Conservation (phyloP, 352 stramenopile genomes). For the Pythium dissimile region DNA sequence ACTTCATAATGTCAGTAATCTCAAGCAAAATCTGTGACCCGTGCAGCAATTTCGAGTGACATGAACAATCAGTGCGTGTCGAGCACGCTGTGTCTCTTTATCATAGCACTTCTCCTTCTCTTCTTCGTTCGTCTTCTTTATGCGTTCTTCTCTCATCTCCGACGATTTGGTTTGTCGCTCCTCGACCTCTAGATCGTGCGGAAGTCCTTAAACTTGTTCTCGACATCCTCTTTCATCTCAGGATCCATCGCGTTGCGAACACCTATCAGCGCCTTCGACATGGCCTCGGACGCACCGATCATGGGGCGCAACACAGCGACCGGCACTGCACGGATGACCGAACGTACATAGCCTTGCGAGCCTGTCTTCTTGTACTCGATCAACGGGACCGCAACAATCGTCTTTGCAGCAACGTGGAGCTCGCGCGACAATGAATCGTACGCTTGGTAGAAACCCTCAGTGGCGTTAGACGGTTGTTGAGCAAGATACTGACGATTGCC, state of each 20-base stretch:
- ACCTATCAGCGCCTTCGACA: constrained; percentile 84
- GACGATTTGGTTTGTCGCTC: not conserved
- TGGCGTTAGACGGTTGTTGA: constrained; percentile 78
- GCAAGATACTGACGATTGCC: constrained; percentile 76
- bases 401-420: constrained; percentile 83
- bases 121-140: constrained; percentile 9
- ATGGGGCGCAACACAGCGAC: constrained; percentile 83
- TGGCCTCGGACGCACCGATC: constrained; percentile 82
- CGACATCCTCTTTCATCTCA: constrained; percentile 88
- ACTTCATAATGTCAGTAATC: not conserved
- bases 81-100: not conserved
- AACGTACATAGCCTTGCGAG: constrained; percentile 85
- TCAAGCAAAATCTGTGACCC: constrained; percentile 1
- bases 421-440: constrained; percentile 84
- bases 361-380: constrained; percentile 90
- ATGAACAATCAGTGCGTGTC: not conserved
- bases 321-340: constrained; percentile 84
- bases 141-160: not conserved
- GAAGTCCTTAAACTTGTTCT: constrained; percentile 92
- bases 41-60: no score
- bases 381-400: constrained; percentile 85
- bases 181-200: constrained; percentile 24
- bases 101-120: not conserved
- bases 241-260: constrained; percentile 85
- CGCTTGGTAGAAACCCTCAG: constrained; percentile 77